phyloP scores from a whole-genome alignment of 371 early-diverging fungal species.

The Vittaforma corneae region DNA sequence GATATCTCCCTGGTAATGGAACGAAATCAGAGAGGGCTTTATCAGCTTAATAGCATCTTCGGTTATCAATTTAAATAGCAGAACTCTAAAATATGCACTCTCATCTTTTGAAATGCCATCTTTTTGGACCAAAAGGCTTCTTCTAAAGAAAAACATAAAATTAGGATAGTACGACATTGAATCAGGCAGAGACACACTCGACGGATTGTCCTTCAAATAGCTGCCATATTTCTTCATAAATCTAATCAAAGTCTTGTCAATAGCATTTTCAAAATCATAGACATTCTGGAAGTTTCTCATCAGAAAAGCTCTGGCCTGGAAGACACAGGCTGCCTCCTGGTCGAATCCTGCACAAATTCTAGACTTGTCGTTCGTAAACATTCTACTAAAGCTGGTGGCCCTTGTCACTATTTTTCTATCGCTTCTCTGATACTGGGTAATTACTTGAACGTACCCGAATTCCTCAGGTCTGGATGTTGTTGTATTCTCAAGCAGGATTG shows the following conservation, averaged over 20 bases:
- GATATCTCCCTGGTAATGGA: conserved; percentile 73
- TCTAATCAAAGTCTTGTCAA: conserved; percentile 93
- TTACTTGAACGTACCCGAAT: conserved; percentile 55
- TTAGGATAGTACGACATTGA: conserved; percentile 95
- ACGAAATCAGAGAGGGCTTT: conserved; percentile 86
- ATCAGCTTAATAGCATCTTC: conserved; percentile 81
- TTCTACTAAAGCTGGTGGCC: conserved; percentile 54
- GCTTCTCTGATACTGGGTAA: conserved; percentile 52
- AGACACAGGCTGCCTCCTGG: conserved; percentile 92
- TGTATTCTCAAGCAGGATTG: conserved; percentile 45
- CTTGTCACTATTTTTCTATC: conserved; percentile 39
- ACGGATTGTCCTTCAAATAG: conserved; percentile 83
- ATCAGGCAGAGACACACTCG: conserved; percentile 74
- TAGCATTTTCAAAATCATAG: conserved; percentile 88
- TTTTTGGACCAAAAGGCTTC: conserved; percentile 91
- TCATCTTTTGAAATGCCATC: conserved; percentile 97
- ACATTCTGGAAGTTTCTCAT: conserved; percentile 93
- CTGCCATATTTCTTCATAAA: conserved; percentile 89
- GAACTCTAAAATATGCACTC: conserved; percentile 77
- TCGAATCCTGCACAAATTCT: conserved; percentile 83
- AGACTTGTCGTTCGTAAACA: conserved; percentile 65
- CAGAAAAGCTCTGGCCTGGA: conserved; percentile 91
- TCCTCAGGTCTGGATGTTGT: conserved; percentile 23
- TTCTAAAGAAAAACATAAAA: conserved; percentile 96
- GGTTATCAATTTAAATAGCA: conserved; percentile 45